A percentile compares a stretch with the other conserved stretches of the same genome.
These are phyloP conservation scores for Cladosporium colombiae DNA, from an alignment of 2,329 filamentous ascomycete genomes.

Conservation along the genomic window DNA sequence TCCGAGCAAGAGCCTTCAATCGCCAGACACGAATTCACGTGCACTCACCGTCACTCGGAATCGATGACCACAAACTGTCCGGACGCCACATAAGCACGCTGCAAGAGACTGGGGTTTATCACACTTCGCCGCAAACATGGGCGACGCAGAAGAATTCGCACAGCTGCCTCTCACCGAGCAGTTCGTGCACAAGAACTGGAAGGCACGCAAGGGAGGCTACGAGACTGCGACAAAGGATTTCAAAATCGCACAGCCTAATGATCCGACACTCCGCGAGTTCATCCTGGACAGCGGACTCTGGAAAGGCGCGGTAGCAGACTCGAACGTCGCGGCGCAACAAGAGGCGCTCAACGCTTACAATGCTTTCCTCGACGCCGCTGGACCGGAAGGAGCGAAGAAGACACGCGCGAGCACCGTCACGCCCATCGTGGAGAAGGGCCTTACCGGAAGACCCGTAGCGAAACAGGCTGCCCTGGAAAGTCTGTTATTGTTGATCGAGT, in stretches of 20 bases:
- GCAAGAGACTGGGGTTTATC: neutral
- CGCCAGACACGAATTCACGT: neutral
- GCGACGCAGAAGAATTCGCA: constrained; percentile 83
- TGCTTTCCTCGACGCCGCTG: constrained; percentile 89
- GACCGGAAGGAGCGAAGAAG: constrained; percentile 65
- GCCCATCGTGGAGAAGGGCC: constrained; percentile 85
- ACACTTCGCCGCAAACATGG: constrained; percentile 56
- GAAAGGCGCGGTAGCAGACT: constrained; percentile 91
- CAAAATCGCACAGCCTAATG: constrained; percentile 77
- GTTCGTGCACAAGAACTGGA: constrained; percentile 93
- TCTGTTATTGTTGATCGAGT: constrained; percentile 82
- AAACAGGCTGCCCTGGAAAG: constrained; percentile 87
- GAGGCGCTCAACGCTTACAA: constrained; percentile 87
- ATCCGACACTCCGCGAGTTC: constrained; percentile 85
- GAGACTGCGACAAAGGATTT: constrained; percentile 90
- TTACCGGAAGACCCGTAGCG: constrained; percentile 84
- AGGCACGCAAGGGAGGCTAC: constrained; percentile 92
- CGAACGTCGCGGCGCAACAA: constrained; percentile 94
- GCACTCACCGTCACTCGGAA: neutral
- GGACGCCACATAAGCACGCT: neutral
- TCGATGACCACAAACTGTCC: constrained; percentile 6
- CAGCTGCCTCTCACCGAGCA: constrained; percentile 75
- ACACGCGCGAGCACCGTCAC: constrained; percentile 74
- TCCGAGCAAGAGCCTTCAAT: neutral
- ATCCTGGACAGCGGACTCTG: constrained; percentile 79